Base-by-base conservation (phyloP, 2,329 filamentous ascomycete species). In the Exophiala aquamarina region DNA sequence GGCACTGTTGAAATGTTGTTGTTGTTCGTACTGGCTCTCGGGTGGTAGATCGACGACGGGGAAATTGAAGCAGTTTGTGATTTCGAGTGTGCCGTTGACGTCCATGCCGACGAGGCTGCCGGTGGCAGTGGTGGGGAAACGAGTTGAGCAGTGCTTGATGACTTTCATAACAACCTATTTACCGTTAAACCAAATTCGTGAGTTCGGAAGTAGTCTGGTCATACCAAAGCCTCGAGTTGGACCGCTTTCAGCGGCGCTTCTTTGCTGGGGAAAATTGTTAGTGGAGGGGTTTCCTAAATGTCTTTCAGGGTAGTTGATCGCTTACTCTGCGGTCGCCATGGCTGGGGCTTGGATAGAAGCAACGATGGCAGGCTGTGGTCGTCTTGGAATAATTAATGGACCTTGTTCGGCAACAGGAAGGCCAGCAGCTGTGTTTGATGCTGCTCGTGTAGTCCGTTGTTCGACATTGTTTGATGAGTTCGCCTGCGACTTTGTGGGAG, bases 31-130 rank as follows among this genome's bases (percentile, higher is more conserved):
- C 74, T 91, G 87, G 49, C 76, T 77, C 61, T 89, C 86, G 62
- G 81, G 72, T 55, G 79, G 78, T 60, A 83, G 72, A 59, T 95
- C 90, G 68, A 87, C 76, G 45, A 87, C 84, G 44, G 93, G 93
- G 77, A 96, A 96, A 33, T 90, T 86, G 74, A 97, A 98, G 58
- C 83, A 82, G 78, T 97, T 97, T 61, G 93, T 97, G 73, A 97
- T 77, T 74, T 97, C 86, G 54, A 97, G 82, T 50, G 84, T 78
- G 57, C 82, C 82, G 58, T 86, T 83, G 63, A 82, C 81, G 70
- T 97, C 92, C 88, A 97, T 91, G 61, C 93, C 93, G 51, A 96
- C 90, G 53, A 96, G 81, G 54, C 87, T 89, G 54, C 92, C 92
- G 46, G 91, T 96, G 47, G 90, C 89, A 47, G 84, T 84, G 42